Evolutionary conservation across 2,329 filamentous ascomycete species (phyloP), one percentile per base, ranked within the genome.

Genomic region (Calonectria henricotiae): DNA sequence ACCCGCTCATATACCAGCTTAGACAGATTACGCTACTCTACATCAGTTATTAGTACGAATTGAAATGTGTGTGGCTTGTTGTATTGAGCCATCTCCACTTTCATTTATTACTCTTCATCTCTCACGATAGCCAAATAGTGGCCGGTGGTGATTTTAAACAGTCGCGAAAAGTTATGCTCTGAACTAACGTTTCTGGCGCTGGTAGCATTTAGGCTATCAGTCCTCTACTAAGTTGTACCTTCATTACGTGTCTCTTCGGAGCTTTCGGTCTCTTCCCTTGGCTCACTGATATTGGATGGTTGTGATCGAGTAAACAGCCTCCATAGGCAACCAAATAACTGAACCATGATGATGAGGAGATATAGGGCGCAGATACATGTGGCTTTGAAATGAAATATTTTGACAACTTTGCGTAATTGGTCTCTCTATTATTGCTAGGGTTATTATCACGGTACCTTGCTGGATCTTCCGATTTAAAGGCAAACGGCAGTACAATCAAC

Each of bases 361-460:
- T 83, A 86, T 0, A 77, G 75, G 1, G 83, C 82, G 43, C 83
- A 85, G 12, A 83, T 73, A 83, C 83, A 85, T 0, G 80, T 82
- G 0, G 81, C 82, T 1, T 67, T 75, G 44, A 82, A 75, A 1
- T 54, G 76, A 67, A 85, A 77, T 8, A 83, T 75, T 8, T 72
- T 74, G 79, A 62, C 3, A 47, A 17, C 13, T 62, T 62, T 1
- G n/a, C 12, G 25, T 51, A n/a, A 12, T 20, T 27, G 12, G 37
- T n/a, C 11, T 39, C 7, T 15, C 1, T 25, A 32, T 58, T 58
- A 2, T 25, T 25, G 15, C 27, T 17, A 15, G 51, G 51, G 32
- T 20, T 58, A 6, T 51, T 13, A 0, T 27, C 27, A 15, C 17
- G 47, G 30, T 58, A 58, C 1, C 32, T 30, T 12, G 11, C 35